A percentile compares a stretch with the other conserved stretches of the same genome.
phyloP scores from a whole-genome alignment of 75 land plant species.

The Pinus taeda region DNA sequence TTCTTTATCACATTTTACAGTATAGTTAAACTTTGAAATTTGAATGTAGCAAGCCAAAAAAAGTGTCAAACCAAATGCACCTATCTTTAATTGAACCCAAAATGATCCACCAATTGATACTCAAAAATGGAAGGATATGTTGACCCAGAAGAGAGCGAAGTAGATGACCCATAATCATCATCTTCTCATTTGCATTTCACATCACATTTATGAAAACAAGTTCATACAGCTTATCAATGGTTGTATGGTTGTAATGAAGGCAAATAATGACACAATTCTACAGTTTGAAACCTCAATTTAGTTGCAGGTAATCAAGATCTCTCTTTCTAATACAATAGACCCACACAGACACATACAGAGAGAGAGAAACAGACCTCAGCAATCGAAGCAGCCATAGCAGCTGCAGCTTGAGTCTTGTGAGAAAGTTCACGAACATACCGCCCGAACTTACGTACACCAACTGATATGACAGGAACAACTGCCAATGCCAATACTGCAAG shows the following conservation, averaged over 20 bases:
- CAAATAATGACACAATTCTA: not conserved
- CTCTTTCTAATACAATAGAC: not conserved
- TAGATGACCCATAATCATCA: not conserved
- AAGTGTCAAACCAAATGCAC: not conserved
- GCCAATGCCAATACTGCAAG: slow-evolving; percentile 76
- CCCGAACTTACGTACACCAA: slow-evolving; percentile 86
- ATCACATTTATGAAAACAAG: not conserved
- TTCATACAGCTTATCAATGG: not conserved
- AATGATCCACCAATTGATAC: not conserved
- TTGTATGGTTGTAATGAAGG: not conserved
- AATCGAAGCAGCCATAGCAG: slow-evolving; percentile 89
- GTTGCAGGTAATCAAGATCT: not conserved
- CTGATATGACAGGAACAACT: slow-evolving; percentile 83
- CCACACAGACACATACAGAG: not conserved
- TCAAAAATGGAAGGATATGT: not conserved
- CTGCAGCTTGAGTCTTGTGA: slow-evolving; percentile 95
- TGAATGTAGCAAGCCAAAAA: not conserved
- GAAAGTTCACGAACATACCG: slow-evolving; percentile 93
- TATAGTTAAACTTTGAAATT: no score
- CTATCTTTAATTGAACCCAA: not conserved
- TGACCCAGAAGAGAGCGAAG: not conserved
- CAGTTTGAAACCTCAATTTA: not conserved
- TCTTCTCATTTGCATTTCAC: not conserved
- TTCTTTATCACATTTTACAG: no score
- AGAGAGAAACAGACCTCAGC: slow-evolving; percentile 70